Percentiles rank a stretch among this genome's conserved stretches.
Evolutionary conservation across 805 yeast species (phyloP).

Genomic region (Scheffersomyces coipomensis): DNA sequence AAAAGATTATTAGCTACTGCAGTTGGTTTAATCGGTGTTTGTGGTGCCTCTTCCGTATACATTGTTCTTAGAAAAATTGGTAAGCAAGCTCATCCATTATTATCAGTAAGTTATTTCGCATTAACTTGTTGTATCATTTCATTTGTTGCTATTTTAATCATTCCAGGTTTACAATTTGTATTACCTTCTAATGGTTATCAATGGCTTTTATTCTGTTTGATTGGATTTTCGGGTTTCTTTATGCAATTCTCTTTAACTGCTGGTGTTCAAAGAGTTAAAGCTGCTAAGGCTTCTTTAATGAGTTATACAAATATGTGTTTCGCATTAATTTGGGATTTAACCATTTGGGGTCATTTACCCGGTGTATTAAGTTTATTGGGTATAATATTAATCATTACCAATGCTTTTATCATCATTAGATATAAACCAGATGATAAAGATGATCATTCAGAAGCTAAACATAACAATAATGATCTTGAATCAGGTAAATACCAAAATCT

Average conservation of each 20-base stretch:
- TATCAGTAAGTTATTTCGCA: constrained; percentile 78
- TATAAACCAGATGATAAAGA: constrained; percentile 12
- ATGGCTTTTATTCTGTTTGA: constrained; percentile 59
- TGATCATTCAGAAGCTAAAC: constrained; percentile 4
- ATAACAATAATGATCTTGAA: constrained; percentile 7
- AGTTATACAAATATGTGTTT: constrained; percentile 74
- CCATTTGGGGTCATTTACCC: constrained; percentile 74
- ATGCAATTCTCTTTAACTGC: constrained; percentile 79
- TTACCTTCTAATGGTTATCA: constrained; percentile 61
- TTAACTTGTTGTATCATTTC: constrained; percentile 57
- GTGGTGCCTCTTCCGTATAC: constrained; percentile 69
- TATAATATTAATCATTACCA: constrained; percentile 59
- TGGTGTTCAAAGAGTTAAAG: constrained; percentile 79
- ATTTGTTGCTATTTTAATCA: constrained; percentile 45
- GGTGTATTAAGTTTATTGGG: constrained; percentile 69
- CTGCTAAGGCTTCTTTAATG: constrained; percentile 75
- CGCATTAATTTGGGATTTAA: constrained; percentile 72
- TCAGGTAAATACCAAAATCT: constrained; percentile 7
- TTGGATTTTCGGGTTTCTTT: constrained; percentile 78
- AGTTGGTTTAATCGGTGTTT: constrained; percentile 64
- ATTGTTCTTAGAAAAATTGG: constrained; percentile 76
- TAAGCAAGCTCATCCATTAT: constrained; percentile 71
- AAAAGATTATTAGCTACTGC: constrained; percentile 61
- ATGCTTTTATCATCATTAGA: constrained; percentile 55
- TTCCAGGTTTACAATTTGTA: constrained; percentile 60